Base-by-base conservation (phyloP, 1,284 basidiomycete genomes). In the Lentinus polychrous region DNA sequence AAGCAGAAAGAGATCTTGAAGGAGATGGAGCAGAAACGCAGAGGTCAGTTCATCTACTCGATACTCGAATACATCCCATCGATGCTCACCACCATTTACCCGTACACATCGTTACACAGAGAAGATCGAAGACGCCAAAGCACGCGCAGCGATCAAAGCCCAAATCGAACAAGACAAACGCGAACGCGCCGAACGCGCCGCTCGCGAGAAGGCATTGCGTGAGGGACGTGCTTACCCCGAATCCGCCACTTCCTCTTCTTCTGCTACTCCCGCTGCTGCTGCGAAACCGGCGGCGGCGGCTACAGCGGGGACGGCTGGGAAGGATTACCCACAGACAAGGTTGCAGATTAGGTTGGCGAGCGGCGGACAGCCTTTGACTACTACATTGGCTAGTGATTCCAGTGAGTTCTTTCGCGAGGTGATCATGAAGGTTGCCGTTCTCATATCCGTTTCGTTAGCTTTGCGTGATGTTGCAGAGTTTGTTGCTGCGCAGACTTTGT, bases 121-220 rank as follows among this genome's bases (percentile, higher is more conserved):
- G 58, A 95, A 95, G 70, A 60, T 90, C 35, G 87, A 87, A 46
- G 94, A 96, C 45, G 82, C 81, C 23, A 83, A 82, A 62, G 93
- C 91, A 1, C 82, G 74, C 52, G 90, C 88, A 2, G 87, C 87
- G 2, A 74, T 95, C 59, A 91, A 91, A 62, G 90, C 86, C 0
- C 91, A 95, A 65, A 96, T 97, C 55, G 94, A 95, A 66, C 88
- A 86, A 0, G 94, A 96, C 71, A 96, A 92, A 70, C 79, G 79
- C 49, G 83, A 81, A 20, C 81, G 94, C n/a, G 89, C 90, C 0
- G 91, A 89, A 60, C 93, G 89, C 60, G 75, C 83, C 1, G 91
- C 91, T 0, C 73, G 81, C 27, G 94, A 95, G 66, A 96, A 95
- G 65, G 91, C 91, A 0, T 63, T 92, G 10, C 78, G 93, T 34